phyloP scores from a whole-genome alignment of 345 rosid genomes.

The Angophora floribunda region DNA sequence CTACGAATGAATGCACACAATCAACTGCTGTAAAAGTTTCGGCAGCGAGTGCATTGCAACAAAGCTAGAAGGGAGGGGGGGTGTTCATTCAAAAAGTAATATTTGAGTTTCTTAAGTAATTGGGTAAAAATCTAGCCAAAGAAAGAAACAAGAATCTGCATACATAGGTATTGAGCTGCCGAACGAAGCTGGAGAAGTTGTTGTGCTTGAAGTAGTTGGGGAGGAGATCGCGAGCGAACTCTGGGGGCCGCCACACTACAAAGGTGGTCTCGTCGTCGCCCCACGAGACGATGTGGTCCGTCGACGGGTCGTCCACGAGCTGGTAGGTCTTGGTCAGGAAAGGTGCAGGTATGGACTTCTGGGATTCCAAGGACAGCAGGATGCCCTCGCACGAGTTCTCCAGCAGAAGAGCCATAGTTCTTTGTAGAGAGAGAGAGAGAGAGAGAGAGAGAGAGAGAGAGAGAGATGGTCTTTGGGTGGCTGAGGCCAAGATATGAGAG shows the following conservation, averaged over 20 bases:
- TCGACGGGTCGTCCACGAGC: slow-evolving; percentile 79
- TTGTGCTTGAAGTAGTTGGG: slow-evolving; percentile 98
- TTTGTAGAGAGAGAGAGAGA: not conserved
- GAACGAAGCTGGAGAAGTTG: slow-evolving; percentile 94
- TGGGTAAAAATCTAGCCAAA: not conserved
- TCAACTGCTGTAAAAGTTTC: not conserved
- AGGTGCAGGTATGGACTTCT: slow-evolving; percentile 93
- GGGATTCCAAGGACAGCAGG: slow-evolving; percentile 65
- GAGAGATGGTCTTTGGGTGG: not conserved
- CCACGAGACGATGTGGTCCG: slow-evolving; percentile 91
- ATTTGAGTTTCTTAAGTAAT: not conserved
- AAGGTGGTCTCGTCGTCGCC: slow-evolving; percentile 86
- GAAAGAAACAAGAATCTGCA: not conserved
- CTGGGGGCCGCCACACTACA: slow-evolving; percentile 90
- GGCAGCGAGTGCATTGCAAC: not conserved
- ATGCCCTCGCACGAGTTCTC: slow-evolving; percentile 62
- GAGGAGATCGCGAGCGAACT: slow-evolving; percentile 91
- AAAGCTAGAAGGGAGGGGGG: not conserved
- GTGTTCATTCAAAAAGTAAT: not conserved
- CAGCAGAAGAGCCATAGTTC: slow-evolving; percentile 35
- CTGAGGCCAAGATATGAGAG: not conserved
- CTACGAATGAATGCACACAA: not conserved
- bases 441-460: not conserved
- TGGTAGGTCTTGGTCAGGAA: slow-evolving; percentile 92
- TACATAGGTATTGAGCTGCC: slow-evolving; percentile 98